phyloP scores from a whole-genome alignment of 257 asterid genomes.

The Solanum medicagineum region DNA sequence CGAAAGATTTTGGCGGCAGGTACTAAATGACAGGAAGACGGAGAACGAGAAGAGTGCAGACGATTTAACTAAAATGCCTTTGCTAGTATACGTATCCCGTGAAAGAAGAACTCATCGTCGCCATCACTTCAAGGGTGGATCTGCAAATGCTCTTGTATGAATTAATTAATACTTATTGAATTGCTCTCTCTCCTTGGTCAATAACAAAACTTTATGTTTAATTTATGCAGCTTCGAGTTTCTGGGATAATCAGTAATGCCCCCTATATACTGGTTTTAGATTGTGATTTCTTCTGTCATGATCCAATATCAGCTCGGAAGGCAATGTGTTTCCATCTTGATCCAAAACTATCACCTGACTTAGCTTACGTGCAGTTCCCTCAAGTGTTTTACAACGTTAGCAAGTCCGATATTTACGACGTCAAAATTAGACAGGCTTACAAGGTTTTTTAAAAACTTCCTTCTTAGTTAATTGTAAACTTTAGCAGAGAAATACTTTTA shows the following conservation, averaged over 20 bases:
- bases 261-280: slow-evolving; percentile 45
- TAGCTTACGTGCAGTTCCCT: slow-evolving; percentile 59
- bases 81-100: slow-evolving; percentile 21
- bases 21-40: neutral
- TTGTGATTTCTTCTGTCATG: slow-evolving; percentile 44
- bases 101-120: slow-evolving; percentile 29
- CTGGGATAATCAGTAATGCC: slow-evolving; percentile 72
- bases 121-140: slow-evolving; percentile 55
- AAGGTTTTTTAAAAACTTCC: slow-evolving; percentile 14
- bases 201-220: neutral
- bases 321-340: slow-evolving; percentile 48
- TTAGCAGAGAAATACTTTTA: neutral
- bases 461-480: neutral
- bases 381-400: slow-evolving; percentile 71
- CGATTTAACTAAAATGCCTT: slow-evolving; percentile 4
- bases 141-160: slow-evolving; percentile 41
- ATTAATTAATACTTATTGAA: neutral
- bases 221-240: slow-evolving; percentile 42
- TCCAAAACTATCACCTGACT: slow-evolving; percentile 19
- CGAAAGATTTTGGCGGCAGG: neutral
- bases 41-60: neutral
- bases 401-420: slow-evolving; percentile 63
- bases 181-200: neutral
- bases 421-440: slow-evolving; percentile 57
- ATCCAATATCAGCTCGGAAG: slow-evolving; percentile 39